Base-by-base conservation (phyloP, 192 early-diverging fungal species). In the Backusella westeae region DNA sequence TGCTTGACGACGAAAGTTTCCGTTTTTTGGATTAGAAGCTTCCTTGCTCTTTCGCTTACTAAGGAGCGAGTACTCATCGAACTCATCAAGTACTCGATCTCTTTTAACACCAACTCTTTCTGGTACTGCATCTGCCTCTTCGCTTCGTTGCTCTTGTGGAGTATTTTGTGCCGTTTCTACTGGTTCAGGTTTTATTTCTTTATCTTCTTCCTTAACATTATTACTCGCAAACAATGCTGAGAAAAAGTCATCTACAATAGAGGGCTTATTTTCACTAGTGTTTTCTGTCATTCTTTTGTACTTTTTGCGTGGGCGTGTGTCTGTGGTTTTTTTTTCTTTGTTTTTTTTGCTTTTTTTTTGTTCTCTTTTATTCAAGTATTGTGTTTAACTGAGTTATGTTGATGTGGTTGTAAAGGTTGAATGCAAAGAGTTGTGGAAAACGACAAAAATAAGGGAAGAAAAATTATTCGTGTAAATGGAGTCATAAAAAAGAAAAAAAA, bases 221-320 rank as follows among this genome's bases (percentile, higher is more conserved):
- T 52, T 63, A 74, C 52, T 78, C 46, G 72, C 77, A 78, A 78
- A 78, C 39, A 78, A 78, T 26, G 77, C 77, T 53, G 77, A 78
- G 19, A 78, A 41, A 67, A 78, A 78, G 66, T 78, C 77, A 67
- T 78, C 73, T 56, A 78, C 77, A 39, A 78, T 73, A 74, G 77
- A 78, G 21, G 72, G 35, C 39, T 71, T 71, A 36, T 36, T 71
- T 44, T 23, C 39, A 39, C 35, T 69, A 26, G 68, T 69, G 56
- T 63, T 63, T 29, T 63, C 56, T 63, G 56, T 63, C 56, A 63
- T 63, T 63, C 12, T 63, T 59, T 63, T n/a, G 46, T 12, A 26
- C 4, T 29, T 63, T 63, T 29, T 23, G 53, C 53, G 38, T 39
- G 38, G 8, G 9, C 38, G 38, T 39, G 38, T 39, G 38, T 39